Evolutionary conservation across 106 monocot genomes (phyloP), one percentile per base, ranked within the genome.

Genomic region (Gastrodia elata): DNA sequence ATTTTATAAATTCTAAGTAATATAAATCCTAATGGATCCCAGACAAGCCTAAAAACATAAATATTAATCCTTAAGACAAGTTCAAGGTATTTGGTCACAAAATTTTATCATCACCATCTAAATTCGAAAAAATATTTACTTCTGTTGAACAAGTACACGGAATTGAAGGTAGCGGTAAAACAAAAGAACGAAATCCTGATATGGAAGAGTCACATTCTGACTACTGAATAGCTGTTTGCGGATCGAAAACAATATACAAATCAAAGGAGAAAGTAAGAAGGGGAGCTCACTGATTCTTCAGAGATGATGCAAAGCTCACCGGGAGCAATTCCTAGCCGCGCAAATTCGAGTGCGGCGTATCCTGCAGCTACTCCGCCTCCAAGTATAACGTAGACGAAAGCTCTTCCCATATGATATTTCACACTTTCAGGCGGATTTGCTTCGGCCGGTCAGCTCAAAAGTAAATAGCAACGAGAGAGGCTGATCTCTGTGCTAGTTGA

Each of bases 251-350:
- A 72, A 35, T 32, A 49, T 8, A 44, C 1, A 15, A 52, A 16
- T 48, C 18, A 32, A 7, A 52, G 11, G 40, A 70, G 33, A 34
- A 27, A 20, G 48, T 25, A 13, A 27, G 52, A 36, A 38, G 44
- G 26, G 37, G 59, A 33, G 67, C 78, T 79, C 30, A 94, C 93
- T 25, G 82, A n/a, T 80, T 94, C 90, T 48, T 94, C 87, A 59
- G 93, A 94, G 79, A 94, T 94, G 85, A 94, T 88, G 82, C 93
- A 94, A 77, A 94, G 90, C 85, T 90, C 90, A 25, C 93, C 90
- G 16, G 73, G 81, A 76, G 73, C n/a, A 71, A 87, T 58, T 2
- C 90, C 85, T 25, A 80, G 76, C 72, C 74, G 78, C 16, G 79
- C 71, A 82, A 94, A 90, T 68, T 94, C 93, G 57, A 94, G 90